Conservation (phyloP, 176 grass and related monocot species). For the Cenchrus americanus region DNA sequence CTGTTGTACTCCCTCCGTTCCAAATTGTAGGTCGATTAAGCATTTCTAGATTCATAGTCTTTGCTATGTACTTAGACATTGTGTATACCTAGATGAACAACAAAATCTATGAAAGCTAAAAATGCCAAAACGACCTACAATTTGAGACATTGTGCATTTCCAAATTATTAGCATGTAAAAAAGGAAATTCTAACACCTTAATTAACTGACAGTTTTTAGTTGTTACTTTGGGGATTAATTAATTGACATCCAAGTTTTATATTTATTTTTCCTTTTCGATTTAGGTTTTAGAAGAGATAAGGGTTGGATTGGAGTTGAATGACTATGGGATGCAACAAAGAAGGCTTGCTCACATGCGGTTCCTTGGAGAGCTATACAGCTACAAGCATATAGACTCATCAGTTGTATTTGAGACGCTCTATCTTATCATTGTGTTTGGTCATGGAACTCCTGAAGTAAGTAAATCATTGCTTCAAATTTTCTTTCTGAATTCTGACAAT, state of each 20-base stretch:
- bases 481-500: neutral
- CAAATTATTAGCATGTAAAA: too few relatives aligned
- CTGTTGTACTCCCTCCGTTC: neutral
- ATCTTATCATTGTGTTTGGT: constrained; percentile 81
- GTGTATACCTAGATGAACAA: too few relatives aligned
- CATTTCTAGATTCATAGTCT: too few relatives aligned
- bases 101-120: too few relatives aligned
- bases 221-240: constrained; percentile 21
- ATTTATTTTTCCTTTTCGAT: constrained; percentile 37
- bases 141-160: too few relatives aligned
- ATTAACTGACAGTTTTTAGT: neutral
- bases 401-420: constrained; percentile 92
- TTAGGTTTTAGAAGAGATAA: constrained; percentile 97
- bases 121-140: too few relatives aligned
- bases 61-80: too few relatives aligned
- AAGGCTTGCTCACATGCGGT: constrained; percentile 85
- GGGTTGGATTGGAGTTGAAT: constrained; percentile 90
- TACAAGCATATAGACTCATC: constrained; percentile 90
- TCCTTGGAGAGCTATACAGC: constrained; percentile 96
- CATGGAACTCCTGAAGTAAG: constrained; percentile 95
- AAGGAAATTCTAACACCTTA: neutral
- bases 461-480: constrained; percentile 25
- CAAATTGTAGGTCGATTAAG: too few relatives aligned
- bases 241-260: constrained; percentile 37
- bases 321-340: constrained; percentile 96